phyloP scores from a whole-genome alignment of 176 grass and related monocot species.

The Juncus effusus region DNA sequence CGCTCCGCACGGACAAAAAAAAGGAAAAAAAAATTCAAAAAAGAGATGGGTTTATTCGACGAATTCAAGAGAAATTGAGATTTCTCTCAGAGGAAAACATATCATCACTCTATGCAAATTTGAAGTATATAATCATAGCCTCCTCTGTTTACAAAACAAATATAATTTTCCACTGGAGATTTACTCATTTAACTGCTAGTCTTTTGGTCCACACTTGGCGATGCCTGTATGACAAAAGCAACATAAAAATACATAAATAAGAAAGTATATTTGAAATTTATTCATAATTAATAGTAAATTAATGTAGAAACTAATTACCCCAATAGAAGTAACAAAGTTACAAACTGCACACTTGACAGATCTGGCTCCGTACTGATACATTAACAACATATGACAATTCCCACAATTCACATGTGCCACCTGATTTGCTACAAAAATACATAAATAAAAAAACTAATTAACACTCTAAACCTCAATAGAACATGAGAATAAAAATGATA shows the following conservation, averaged over 20 bases:
- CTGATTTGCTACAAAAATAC: constrained; percentile 60
- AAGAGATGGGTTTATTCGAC: constrained; percentile 20
- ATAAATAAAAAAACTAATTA: neutral
- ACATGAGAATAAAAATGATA: constrained; percentile 14
- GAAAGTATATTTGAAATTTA: neutral
- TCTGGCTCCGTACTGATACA: constrained; percentile 96
- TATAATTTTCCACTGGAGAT: constrained; percentile 31
- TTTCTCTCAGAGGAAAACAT: constrained; percentile 42
- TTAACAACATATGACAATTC: constrained; percentile 95
- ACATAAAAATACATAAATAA: neutral
- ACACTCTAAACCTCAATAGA: neutral
- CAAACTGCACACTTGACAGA: constrained; percentile 95
- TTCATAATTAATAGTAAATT: constrained; percentile 6
- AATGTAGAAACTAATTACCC: constrained; percentile 28
- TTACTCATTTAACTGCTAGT: constrained; percentile 38
- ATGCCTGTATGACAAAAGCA: constrained; percentile 39
- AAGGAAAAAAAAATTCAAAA: constrained; percentile 25
- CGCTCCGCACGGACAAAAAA: constrained; percentile 30
- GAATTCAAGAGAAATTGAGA: constrained; percentile 18
- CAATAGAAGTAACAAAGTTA: constrained; percentile 83
- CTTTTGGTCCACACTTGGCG: constrained; percentile 75
- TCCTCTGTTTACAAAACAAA: constrained; percentile 25
- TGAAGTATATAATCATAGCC: constrained; percentile 31
- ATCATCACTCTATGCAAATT: constrained; percentile 55
- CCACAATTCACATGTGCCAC: constrained; percentile 88